Percentiles rank a stretch among this genome's conserved stretches.
Conservation (phyloP, 345 rosid species). For the Populus ilicifolia region DNA sequence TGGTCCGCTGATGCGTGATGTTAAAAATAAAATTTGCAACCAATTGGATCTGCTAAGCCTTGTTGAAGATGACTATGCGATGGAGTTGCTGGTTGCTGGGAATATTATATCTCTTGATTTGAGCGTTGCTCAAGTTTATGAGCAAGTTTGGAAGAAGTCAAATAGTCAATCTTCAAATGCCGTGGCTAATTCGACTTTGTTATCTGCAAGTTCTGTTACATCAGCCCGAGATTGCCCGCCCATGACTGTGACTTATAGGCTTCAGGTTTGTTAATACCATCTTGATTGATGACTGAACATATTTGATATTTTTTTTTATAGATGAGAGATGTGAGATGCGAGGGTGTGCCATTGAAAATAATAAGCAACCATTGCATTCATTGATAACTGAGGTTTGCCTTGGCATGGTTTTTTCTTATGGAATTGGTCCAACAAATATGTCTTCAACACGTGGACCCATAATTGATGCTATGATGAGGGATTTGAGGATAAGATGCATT, state of each 20-base stretch:
- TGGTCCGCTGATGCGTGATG: constrained; percentile 99
- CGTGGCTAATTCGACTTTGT: constrained; percentile 51
- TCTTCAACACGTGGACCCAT: no score
- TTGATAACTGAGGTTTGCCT: neutral
- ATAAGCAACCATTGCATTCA: neutral
- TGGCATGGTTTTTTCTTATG: neutral
- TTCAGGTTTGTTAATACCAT: constrained; percentile 62
- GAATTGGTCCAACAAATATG: no score
- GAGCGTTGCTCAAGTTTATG: constrained; percentile 96
- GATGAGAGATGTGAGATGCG: neutral
- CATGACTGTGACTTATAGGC: constrained; percentile 95
- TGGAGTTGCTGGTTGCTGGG: constrained; percentile 97
- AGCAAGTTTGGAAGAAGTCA: constrained; percentile 98
- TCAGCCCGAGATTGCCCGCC: constrained; percentile 81
- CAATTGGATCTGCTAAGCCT: constrained; percentile 85
- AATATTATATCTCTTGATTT: constrained; percentile 95
- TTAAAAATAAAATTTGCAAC: constrained; percentile 93
- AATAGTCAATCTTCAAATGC: constrained; percentile 64
- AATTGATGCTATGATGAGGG: no score
- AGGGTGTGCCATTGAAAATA: neutral
- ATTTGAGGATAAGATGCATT: neutral
- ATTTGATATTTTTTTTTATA: neutral
- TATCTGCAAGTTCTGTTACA: constrained; percentile 53
- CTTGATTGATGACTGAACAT: neutral
- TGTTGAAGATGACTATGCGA: constrained; percentile 91